These are phyloP conservation scores for Westerdykella sp. DNA, from an alignment of 2,329 filamentous ascomycete genomes.

Conservation along the genomic window DNA sequence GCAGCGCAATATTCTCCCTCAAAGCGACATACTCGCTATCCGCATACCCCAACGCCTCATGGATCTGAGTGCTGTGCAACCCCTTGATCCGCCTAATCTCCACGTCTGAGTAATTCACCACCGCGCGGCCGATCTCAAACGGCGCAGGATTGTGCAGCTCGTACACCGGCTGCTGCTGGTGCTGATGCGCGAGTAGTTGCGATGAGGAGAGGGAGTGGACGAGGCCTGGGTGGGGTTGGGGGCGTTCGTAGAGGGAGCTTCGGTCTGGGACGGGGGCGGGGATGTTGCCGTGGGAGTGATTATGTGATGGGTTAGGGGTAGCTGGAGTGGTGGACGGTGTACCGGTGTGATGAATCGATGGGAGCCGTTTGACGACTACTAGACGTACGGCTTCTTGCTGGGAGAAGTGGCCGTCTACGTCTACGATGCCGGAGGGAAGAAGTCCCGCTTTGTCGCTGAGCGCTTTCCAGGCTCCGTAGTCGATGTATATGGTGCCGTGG, in stretches of 20 bases:
- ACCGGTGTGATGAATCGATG: slow-evolving; percentile 5
- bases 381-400: slow-evolving; percentile 90
- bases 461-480: slow-evolving; percentile 78
- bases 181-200: slow-evolving; percentile 3
- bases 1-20: slow-evolving; percentile 79
- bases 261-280: slow-evolving; percentile 4
- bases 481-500: slow-evolving; percentile 87
- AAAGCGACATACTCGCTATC: slow-evolving; percentile 92
- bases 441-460: slow-evolving; percentile 78
- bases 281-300: slow-evolving; percentile 9
- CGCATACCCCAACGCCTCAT: slow-evolving; percentile 75
- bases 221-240: slow-evolving; percentile 2
- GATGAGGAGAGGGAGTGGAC: slow-evolving; percentile 11
- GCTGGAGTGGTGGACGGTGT: not conserved
- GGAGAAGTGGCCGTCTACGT: slow-evolving; percentile 79
- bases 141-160: slow-evolving; percentile 35
- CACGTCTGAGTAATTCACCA: slow-evolving; percentile 86
- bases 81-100: slow-evolving; percentile 85
- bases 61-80: slow-evolving; percentile 73
- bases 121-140: slow-evolving; percentile 73
- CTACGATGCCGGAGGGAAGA: slow-evolving; percentile 83
- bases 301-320: slow-evolving; percentile 13
- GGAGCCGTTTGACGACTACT: slow-evolving; percentile 63
- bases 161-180: slow-evolving; percentile 12
- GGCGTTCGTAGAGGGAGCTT: slow-evolving; percentile 2